Percentiles rank a stretch among this genome's conserved stretches.
These are phyloP conservation scores for Silene latifolia DNA, from an alignment of 148 eudicot genomes.

Conservation along the genomic window DNA sequence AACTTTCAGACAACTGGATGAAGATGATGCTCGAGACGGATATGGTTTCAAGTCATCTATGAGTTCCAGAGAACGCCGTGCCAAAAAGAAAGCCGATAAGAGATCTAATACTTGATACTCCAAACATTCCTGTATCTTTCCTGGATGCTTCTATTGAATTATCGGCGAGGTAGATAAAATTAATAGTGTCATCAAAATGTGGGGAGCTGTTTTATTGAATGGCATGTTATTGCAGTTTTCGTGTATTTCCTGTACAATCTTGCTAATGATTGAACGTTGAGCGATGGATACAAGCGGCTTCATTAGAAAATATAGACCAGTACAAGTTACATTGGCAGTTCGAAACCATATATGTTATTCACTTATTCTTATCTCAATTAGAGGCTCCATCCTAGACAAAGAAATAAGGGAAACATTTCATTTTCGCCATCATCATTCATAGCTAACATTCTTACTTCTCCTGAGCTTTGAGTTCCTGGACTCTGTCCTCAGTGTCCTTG, in stretches of 20 bases:
- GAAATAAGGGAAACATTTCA: background rate
- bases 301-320: background rate
- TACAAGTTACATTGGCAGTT: slow-evolving; percentile 1
- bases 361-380: background rate
- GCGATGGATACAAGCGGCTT: background rate
- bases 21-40: slow-evolving; percentile 37
- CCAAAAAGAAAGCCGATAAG: slow-evolving; percentile 48
- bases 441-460: slow-evolving; percentile 24
- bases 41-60: slow-evolving; percentile 40
- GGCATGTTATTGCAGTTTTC: background rate
- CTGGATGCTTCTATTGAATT: too few relatives aligned
- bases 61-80: slow-evolving; percentile 64
- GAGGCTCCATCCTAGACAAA: slow-evolving; percentile 6
- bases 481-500: slow-evolving; percentile 66
- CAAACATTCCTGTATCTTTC: too few relatives aligned
- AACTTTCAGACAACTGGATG: slow-evolving; percentile 48
- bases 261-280: background rate
- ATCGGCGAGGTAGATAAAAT: too few relatives aligned
- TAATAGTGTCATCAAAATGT: background rate
- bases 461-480: slow-evolving; percentile 56
- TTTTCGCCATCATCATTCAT: slow-evolving; percentile 32
- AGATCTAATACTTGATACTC: slow-evolving; percentile 15
- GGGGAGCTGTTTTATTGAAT: background rate
- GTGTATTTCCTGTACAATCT: background rate
- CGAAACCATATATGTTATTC: background rate